Evolutionary conservation across 208 protist species (phyloP), one percentile per base, ranked within the genome.

Genomic region (Leishmania major): DNA sequence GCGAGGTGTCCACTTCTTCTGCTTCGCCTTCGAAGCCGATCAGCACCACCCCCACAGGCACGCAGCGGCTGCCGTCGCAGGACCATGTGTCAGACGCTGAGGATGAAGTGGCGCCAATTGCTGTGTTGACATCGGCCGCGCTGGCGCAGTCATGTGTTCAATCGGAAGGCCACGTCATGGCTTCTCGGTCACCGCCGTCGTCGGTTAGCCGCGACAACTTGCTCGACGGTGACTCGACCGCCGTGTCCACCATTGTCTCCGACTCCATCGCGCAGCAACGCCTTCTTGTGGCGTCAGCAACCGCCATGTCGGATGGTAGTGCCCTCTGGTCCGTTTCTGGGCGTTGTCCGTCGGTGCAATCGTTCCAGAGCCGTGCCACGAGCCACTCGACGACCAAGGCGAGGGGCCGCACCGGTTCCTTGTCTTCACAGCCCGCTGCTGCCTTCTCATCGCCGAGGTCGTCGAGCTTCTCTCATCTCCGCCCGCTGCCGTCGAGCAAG

Each of bases 401-500:
- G 31, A 78, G 22, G 57, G 57, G 19, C 4, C 25, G 45, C 15
- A 19, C 25, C 45, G 45, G 45, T 45, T 45, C 45, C 45, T 31
- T 74, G 5, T 37, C 45, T n/a, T 53, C 70, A 55, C 70, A 53
- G 28, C 70, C 6, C 1, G 49, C 35, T 15, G 35, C 15, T 37
- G 6, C 53, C 7, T 3, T 59, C 37, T 6, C 69, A 17, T 60
- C 76, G 45, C 74, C 76, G 3, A 47, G 28, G n/a, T 60, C 69
- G 15, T 31, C 76, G 17, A 45, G 59, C 35, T 22, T 75, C 6
- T 60, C 35, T 15, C 75, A 79, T 17, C 35, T 71, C 10, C 69
- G 75, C 1, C 79, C 84, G 10, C 74, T 83, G 15, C 53, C 37
- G 22, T 78, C 64, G 40, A 83, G 57, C 53, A 74, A 69, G 15